Percentiles rank a stretch among this genome's conserved stretches.
Evolutionary conservation across 208 protist species (phyloP).

Genomic region (Leishmania major): DNA sequence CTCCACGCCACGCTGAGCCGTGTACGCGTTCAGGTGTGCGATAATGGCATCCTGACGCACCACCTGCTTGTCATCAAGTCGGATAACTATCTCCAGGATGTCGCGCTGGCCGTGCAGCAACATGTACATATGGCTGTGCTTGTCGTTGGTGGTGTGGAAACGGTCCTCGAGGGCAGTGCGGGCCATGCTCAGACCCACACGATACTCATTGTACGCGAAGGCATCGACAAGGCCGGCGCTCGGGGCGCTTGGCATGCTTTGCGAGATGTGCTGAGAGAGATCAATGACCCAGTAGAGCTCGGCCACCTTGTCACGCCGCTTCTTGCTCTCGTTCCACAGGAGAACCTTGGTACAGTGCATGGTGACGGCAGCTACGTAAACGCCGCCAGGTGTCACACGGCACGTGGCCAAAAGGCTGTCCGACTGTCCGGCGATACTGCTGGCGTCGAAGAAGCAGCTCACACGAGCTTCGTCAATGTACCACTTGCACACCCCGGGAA

Average conservation of each 20-base stretch:
- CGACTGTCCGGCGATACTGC: constrained; percentile 20
- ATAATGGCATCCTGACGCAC: constrained; percentile 69
- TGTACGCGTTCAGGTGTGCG: constrained; percentile 64
- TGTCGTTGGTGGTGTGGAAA: constrained; percentile 60
- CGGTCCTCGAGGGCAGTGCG: constrained; percentile 52
- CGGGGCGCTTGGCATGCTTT: constrained; percentile 16
- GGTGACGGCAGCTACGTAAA: constrained; percentile 71
- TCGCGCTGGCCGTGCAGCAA: constrained; percentile 76
- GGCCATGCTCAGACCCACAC: constrained; percentile 77
- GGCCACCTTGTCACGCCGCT: constrained; percentile 66
- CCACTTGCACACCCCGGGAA: constrained; percentile 82
- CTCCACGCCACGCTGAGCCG: constrained; percentile 48
- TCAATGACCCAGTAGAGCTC: constrained; percentile 76
- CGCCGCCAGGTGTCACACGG: constrained; percentile 68
- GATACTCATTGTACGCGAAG: constrained; percentile 72
- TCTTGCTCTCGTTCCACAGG: constrained; percentile 77
- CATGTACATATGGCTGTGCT: constrained; percentile 79
- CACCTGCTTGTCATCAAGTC: constrained; percentile 73
- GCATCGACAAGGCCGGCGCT: constrained; percentile 35
- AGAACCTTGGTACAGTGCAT: constrained; percentile 65
- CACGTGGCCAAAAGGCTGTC: constrained; percentile 47
- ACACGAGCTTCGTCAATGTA: constrained; percentile 74
- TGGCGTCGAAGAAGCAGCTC: constrained; percentile 71
- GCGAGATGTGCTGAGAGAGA: constrained; percentile 39
- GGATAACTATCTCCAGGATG: constrained; percentile 76